Conservation (phyloP, 768 basidiomycete genomes). For the Cyclocybe cylindracea region DNA sequence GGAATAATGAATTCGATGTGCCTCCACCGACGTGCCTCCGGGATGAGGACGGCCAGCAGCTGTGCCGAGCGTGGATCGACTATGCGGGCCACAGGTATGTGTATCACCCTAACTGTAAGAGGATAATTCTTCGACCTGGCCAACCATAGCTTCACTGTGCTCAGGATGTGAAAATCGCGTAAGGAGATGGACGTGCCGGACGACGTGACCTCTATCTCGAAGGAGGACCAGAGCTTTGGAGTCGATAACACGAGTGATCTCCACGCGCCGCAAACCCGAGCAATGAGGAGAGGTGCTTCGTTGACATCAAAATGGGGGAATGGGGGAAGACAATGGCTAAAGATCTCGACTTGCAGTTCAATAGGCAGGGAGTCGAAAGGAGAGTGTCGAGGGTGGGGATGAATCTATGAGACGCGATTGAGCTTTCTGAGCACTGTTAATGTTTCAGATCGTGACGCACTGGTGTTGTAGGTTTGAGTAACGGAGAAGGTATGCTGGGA, state of each 20-base stretch:
- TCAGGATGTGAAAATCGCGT: conserved; percentile 19
- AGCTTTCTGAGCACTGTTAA: background rate
- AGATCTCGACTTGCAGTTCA: conserved; percentile 50
- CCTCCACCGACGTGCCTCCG: conserved; percentile 37
- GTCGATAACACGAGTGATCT: conserved; percentile 35
- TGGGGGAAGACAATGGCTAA: conserved; percentile 34
- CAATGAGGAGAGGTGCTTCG: conserved; percentile 39
- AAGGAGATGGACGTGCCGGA: conserved; percentile 8
- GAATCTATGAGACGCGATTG: background rate
- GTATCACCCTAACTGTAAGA: conserved; percentile 31
- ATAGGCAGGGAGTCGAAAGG: conserved; percentile 40
- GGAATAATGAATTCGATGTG: conserved; percentile 36
- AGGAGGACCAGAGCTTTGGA: conserved; percentile 49
- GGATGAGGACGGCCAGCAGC: conserved; percentile 29
- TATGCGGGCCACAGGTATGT: conserved; percentile 18
- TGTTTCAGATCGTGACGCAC: background rate
- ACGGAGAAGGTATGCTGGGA: background rate
- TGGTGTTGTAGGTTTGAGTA: background rate
- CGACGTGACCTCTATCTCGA: conserved; percentile 34
- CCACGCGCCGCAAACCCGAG: conserved; percentile 45
- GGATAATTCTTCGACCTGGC: conserved; percentile 32
- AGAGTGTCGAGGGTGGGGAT: conserved; percentile 5
- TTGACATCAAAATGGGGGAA: conserved; percentile 31
- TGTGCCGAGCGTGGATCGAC: conserved; percentile 23
- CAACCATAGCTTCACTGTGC: conserved; percentile 35